Conservation (phyloP, 805 yeast genomes). For the Schizosaccharomyces osmophilus region DNA sequence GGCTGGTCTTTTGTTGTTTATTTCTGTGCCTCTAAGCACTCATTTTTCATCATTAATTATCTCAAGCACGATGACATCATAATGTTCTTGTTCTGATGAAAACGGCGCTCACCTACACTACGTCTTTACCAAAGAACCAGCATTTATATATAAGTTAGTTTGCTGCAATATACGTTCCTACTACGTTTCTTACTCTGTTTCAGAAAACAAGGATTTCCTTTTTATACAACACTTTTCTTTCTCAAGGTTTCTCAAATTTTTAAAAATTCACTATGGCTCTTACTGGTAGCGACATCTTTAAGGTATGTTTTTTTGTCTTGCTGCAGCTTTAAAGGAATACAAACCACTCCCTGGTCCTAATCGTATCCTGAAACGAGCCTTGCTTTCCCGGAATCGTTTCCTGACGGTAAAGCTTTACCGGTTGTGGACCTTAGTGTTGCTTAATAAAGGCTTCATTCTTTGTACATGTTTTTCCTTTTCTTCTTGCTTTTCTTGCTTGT, state of each 20-base stretch:
- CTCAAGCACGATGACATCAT: no score
- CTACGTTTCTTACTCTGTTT: no score
- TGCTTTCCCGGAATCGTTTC: background rate
- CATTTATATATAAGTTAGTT: no score
- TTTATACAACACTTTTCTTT: background rate
- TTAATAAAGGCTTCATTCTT: background rate
- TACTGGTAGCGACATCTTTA: slow-evolving; percentile 28
- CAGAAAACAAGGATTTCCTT: background rate
- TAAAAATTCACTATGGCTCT: slow-evolving; percentile 20
- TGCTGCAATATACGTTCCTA: no score
- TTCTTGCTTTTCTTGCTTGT: background rate
- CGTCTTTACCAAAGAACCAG: no score
- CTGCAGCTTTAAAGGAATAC: background rate
- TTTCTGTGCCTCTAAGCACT: no score
- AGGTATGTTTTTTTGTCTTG: slow-evolving; percentile 16
- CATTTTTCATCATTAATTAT: no score
- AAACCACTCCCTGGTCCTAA: background rate
- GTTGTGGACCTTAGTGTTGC: background rate
- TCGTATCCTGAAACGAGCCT: no score
- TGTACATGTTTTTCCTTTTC: slow-evolving; percentile 1
- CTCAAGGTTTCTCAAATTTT: background rate
- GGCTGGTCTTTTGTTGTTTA: no score
- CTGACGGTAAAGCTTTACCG: no score
- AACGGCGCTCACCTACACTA: no score
- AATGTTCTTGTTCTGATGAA: no score